These are phyloP conservation scores for Dactylis glomerata DNA, from an alignment of 176 grass and related monocot genomes.

Conservation along the genomic window DNA sequence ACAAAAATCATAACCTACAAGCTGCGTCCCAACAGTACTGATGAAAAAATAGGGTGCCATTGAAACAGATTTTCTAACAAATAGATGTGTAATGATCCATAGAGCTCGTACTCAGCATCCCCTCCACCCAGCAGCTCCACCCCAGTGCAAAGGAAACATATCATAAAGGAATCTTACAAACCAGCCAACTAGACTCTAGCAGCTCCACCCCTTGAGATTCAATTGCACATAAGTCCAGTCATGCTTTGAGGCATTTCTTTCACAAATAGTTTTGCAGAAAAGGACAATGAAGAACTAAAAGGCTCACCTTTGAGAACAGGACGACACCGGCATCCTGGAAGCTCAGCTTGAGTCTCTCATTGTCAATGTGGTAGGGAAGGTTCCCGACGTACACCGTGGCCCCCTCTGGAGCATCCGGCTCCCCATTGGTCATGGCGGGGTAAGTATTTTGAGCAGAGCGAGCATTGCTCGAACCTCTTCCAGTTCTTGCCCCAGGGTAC, in stretches of 20 bases:
- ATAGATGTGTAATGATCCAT: background rate
- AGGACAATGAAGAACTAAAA: background rate
- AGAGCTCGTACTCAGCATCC: background rate
- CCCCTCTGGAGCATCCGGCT: background rate
- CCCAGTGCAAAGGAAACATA: background rate
- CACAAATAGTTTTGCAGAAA: background rate
- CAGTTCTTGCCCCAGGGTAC: background rate
- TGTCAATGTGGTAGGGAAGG: background rate
- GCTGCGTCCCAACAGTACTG: background rate
- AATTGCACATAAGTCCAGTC: background rate
- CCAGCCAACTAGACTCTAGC: background rate
- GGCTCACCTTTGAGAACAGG: background rate
- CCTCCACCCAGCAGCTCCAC: too few relatives aligned
- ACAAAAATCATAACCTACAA: background rate
- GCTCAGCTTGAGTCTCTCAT: slow-evolving; percentile 2
- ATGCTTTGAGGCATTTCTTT: background rate
- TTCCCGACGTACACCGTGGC: background rate
- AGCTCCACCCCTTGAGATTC: background rate
- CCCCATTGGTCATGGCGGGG: too few relatives aligned
- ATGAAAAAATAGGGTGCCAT: background rate
- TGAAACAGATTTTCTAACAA: background rate
- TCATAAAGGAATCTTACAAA: background rate
- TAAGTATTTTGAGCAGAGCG: background rate
- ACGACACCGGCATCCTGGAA: background rate
- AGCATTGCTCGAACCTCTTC: background rate